A percentile compares a stretch with the other conserved stretches of the same genome.
These are phyloP conservation scores for Dentipellis fragilis DNA, from an alignment of 768 basidiomycete species.

Conservation along the genomic window DNA sequence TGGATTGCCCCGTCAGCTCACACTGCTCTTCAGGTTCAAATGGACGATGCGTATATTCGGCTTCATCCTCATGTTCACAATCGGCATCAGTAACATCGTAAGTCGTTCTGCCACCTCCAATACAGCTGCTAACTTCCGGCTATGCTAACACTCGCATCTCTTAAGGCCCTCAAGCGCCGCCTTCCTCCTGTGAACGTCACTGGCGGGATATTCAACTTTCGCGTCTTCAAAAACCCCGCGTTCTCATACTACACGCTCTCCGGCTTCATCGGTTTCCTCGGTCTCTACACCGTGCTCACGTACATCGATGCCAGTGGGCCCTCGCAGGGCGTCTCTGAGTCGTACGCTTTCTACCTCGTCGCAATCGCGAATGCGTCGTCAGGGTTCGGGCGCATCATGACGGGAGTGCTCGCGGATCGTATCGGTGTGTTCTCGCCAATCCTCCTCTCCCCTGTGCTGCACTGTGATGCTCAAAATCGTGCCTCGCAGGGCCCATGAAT, in stretches of 20 bases:
- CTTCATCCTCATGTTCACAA: constrained; percentile 43
- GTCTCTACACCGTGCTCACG: constrained; percentile 59
- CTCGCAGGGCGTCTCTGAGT: constrained; percentile 33
- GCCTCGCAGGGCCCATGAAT: constrained; percentile 46
- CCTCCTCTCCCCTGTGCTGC: background rate
- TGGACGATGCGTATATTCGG: constrained; percentile 72
- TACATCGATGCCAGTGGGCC: constrained; percentile 55
- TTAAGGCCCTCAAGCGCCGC: constrained; percentile 29
- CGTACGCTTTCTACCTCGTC: constrained; percentile 54
- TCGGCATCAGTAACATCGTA: constrained; percentile 48
- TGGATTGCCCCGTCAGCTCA: too few species aligned
- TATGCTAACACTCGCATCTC: constrained; percentile 3
- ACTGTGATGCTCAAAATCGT: background rate
- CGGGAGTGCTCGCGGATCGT: constrained; percentile 46
- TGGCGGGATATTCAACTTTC: constrained; percentile 56
- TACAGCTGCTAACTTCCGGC: constrained; percentile 5
- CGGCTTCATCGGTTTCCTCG: constrained; percentile 48
- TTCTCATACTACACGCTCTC: constrained; percentile 52
- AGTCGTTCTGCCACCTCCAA: constrained; percentile 3
- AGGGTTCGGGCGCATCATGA: constrained; percentile 45
- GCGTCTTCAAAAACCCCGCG: constrained; percentile 37
- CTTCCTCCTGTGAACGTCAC: constrained; percentile 41
- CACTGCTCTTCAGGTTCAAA: constrained; percentile 37
- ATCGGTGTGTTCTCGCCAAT: constrained; percentile 27
- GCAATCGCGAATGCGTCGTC: constrained; percentile 62